Evolutionary conservation across 176 grass and related monocot genomes (phyloP).

Genomic region (Dactylis glomerata): DNA sequence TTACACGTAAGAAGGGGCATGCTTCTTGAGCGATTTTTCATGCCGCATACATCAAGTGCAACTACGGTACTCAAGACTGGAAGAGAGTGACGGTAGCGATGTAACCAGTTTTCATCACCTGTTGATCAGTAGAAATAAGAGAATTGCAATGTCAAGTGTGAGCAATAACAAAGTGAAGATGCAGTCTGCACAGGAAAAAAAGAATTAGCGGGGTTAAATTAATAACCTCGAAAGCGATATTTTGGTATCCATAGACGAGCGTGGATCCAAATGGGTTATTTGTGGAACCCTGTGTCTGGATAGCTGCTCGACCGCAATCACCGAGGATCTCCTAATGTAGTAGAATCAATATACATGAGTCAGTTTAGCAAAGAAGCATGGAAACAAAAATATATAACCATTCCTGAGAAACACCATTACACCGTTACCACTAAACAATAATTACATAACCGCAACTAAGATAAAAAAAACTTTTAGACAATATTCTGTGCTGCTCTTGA

Average conservation of each 20-base stretch:
- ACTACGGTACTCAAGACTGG: conserved; percentile 51
- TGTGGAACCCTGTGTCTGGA: conserved; percentile 94
- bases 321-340: conserved; percentile 79
- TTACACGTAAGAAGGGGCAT: not conserved
- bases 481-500: not conserved
- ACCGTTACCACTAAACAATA: not conserved
- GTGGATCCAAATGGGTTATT: conserved; percentile 98
- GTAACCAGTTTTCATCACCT: conserved; percentile 98
- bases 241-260: conserved; percentile 95
- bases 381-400: not conserved
- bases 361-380: not conserved
- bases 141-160: not conserved
- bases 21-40: not conserved
- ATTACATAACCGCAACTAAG: not conserved
- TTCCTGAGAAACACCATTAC: not conserved
- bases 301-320: conserved; percentile 84
- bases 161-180: not conserved
- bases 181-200: not conserved
- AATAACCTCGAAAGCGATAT: conserved; percentile 87
- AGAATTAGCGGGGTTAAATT: not conserved
- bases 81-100: conserved; percentile 93
- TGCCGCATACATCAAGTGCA: not conserved
- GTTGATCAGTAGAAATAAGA: not conserved
- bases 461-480: not conserved
- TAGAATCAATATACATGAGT: not conserved